Conservation (phyloP, 1,284 basidiomycete species). For the Heimioporus retisporus region DNA sequence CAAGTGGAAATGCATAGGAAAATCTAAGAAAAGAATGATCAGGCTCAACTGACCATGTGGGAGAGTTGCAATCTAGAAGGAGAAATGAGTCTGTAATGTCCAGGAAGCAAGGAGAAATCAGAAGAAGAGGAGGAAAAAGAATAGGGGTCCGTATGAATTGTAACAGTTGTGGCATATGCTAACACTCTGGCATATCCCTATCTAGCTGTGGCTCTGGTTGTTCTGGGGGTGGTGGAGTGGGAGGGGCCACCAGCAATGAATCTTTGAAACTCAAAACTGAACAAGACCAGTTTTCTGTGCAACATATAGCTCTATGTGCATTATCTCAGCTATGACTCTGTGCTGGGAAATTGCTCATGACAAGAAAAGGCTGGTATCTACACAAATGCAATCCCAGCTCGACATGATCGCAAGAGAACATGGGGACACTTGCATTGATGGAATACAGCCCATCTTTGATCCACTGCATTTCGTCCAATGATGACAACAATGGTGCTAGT, state of each 20-base stretch:
- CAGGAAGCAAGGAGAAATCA: too few relatives aligned
- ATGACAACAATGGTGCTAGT: too few relatives aligned
- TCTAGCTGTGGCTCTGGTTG: too few relatives aligned
- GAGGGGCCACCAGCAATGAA: slow-evolving; percentile 93
- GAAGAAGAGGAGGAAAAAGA: too few relatives aligned
- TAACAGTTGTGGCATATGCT: too few relatives aligned
- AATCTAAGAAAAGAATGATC: too few relatives aligned
- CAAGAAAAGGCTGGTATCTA: slow-evolving; percentile 80
- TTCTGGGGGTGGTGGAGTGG: slow-evolving; percentile 53
- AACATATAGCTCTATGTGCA: slow-evolving; percentile 98
- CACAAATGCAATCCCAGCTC: slow-evolving; percentile 85
- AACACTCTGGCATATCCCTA: too few relatives aligned
- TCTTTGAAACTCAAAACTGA: slow-evolving; percentile 97
- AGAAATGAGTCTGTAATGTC: too few relatives aligned
- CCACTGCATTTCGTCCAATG: slow-evolving; percentile 56
- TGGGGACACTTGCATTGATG: slow-evolving; percentile 94
- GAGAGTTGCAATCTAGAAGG: too few relatives aligned
- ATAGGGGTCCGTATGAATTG: too few relatives aligned
- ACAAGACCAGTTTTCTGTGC: slow-evolving; percentile 92
- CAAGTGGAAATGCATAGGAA: too few relatives aligned
- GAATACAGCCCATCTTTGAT: slow-evolving; percentile 95
- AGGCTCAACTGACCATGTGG: too few relatives aligned
- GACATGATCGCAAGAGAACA: slow-evolving; percentile 93
- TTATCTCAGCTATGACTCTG: slow-evolving; percentile 95
- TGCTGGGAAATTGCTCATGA: slow-evolving; percentile 93